Evolutionary conservation across 345 rosid species (phyloP).

Genomic region (Linum tenue): DNA sequence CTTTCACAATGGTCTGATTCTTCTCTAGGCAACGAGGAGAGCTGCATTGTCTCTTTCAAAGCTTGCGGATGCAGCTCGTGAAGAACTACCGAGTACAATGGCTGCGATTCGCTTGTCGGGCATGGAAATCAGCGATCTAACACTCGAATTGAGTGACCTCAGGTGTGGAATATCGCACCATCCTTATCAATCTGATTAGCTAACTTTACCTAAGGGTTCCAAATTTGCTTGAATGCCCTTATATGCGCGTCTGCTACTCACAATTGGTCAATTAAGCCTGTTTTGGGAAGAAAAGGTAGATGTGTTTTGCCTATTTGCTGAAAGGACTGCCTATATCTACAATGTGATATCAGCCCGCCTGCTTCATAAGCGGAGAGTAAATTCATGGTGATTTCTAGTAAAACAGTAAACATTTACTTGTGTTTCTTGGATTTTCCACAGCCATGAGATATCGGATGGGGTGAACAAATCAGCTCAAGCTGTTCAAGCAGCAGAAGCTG

Average conservation of each 20-base stretch:
- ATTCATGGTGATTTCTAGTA: background rate
- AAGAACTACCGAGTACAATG: constrained; percentile 91
- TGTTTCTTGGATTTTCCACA: constrained; percentile 12
- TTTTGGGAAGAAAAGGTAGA: too few species aligned
- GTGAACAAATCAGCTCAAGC: constrained; percentile 82
- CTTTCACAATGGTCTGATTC: background rate
- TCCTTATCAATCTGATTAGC: background rate
- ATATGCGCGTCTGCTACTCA: background rate
- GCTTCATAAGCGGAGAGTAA: background rate
- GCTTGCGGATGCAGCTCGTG: constrained; percentile 84
- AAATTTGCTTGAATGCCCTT: too few species aligned
- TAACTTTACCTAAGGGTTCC: background rate
- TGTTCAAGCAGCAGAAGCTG: constrained; percentile 86
- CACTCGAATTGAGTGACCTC: constrained; percentile 77
- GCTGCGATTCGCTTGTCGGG: constrained; percentile 90
- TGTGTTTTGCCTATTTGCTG: too few species aligned
- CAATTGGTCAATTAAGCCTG: background rate
- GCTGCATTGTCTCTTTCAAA: constrained; percentile 85
- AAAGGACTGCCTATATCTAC: too few species aligned
- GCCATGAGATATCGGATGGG: constrained; percentile 89
- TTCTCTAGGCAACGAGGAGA: constrained; percentile 63
- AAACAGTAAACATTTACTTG: background rate
- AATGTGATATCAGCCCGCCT: too few species aligned
- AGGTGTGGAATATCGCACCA: constrained; percentile 40
- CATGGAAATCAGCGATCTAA: constrained; percentile 97